Evolutionary conservation across 2,329 filamentous ascomycete genomes (phyloP), one percentile per base, ranked within the genome.

Genomic region (Parastagonospora avenae): DNA sequence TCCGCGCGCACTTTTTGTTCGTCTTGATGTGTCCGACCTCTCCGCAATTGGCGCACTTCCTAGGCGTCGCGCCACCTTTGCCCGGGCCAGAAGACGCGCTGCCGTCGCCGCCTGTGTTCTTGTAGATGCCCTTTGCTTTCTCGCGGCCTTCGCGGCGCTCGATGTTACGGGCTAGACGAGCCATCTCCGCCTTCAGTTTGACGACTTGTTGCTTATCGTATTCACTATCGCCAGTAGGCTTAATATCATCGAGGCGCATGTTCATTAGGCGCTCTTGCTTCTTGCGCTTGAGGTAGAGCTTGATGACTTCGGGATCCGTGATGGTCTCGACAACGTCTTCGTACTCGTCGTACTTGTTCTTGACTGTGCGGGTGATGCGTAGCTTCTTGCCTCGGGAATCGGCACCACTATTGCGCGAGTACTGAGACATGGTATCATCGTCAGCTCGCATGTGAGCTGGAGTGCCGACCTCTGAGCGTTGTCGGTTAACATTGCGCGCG

Each of bases 11-110:
- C 91, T 97, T 97, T 79, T 97, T 96, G 80, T 97, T 97, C 41
- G 93, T 97, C 77, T 97, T 97, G 80, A 99, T 99, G 70, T 99
- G 94, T 29, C 94, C 94, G 47, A 96, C 89, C 74, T 94, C 90
- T 43, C 94, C 94, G 77, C 94, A 99, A 75, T 97, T 97, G 61
- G 94, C 94, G 77, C 94, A 99, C 79, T 97, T 97, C 66, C 95
- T 84, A 48, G 82, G 81, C 9, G 85, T 87, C 38, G 80, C 80
- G 31, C 79, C 80, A 29, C 72, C 71, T 45, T 77, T 77, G 38
- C 70, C 71, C 12, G 73, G 71, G 4, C 76, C 76, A 4, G 76
- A 77, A 1, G 78, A 74, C 15, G 78, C 73, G 29, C 73, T 74
- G n/a, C 76, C 76, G 35, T 76, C 78, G n/a, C 19, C 19, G 19